Base-by-base conservation (phyloP, 169 alveolate species). In the Eimeria praecox region DNA sequence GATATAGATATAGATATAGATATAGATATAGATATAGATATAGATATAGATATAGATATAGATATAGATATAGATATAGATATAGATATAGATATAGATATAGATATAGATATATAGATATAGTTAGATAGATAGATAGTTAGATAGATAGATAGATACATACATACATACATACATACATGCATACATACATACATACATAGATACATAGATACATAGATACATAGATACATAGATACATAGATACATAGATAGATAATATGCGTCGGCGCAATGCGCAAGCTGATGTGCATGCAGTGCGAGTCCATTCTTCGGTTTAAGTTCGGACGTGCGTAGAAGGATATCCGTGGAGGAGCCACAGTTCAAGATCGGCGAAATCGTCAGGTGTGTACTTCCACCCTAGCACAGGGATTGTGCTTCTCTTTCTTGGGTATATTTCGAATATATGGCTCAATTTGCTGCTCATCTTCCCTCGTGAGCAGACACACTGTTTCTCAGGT, bases 351-450 rank as follows among this genome's bases (percentile, higher is more conserved):
- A 54, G 56, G 92, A 83, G 33, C 92, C 92, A 20, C 42, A 33
- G 33, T 83, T 83, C 92, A 33, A n/a, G 14, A 40, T 83, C 18
- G 92, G 92, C 38, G 54, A 83, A 27, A 30, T 83, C 24, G 92
- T 83, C 2, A 83, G 92, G 92, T 83, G 18, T 35, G 89, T 46
- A 8, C 49, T n/a, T 30, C 12, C 73, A 27, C 12, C 73, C 2
- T n/a, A 27, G 38, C 38, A 24, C 38, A 62, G 73, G 38, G 73
- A 14, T 12, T n/a, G 2, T 16, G 33, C 73, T 27, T 62, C 38
- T 62, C 27, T 38, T 27, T 62, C 24, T 27, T 16, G 6, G 14
- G 69, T 27, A 24, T 62, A 33, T 62, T 62, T 62, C 40, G 73
- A 62, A 62, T 9, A 18, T 59, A 14, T 9, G 18, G 8, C 18